Conservation (phyloP, 1,139 yeast species). For the Sugiyamaella japonica region DNA sequence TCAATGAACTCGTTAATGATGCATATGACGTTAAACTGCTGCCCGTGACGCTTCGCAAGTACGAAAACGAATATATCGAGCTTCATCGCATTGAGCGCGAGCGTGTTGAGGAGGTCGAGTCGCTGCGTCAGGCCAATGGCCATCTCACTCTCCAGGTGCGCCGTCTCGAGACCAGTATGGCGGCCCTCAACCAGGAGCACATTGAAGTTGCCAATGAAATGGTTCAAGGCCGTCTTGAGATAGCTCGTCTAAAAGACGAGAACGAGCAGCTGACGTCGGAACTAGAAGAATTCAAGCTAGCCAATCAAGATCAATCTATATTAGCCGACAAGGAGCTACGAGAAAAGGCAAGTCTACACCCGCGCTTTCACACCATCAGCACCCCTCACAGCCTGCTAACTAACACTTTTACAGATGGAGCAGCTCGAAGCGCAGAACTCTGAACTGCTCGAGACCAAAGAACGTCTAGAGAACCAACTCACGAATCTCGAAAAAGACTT, state of each 20-base stretch:
- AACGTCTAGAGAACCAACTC: slow-evolving; percentile 38
- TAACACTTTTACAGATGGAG: slow-evolving; percentile 52
- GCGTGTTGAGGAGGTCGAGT: slow-evolving; percentile 68
- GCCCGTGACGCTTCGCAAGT: slow-evolving; percentile 69
- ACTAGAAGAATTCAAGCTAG: slow-evolving; percentile 50
- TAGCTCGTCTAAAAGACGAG: slow-evolving; percentile 65
- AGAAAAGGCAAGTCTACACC: slow-evolving; percentile 17
- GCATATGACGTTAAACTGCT: slow-evolving; percentile 70
- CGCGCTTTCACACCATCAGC: too few relatives aligned
- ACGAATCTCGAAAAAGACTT: slow-evolving; percentile 39
- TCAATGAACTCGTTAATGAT: slow-evolving; percentile 75
- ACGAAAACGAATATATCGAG: slow-evolving; percentile 71
- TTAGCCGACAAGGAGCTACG: slow-evolving; percentile 26
- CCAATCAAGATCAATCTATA: slow-evolving; percentile 27
- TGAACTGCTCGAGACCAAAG: slow-evolving; percentile 40
- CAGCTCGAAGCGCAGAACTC: slow-evolving; percentile 51
- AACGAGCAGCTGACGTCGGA: slow-evolving; percentile 58
- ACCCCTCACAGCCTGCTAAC: too few relatives aligned
- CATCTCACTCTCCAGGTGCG: slow-evolving; percentile 72
- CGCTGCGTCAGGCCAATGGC: slow-evolving; percentile 64
- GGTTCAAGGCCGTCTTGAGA: slow-evolving; percentile 60
- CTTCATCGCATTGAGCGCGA: slow-evolving; percentile 67
- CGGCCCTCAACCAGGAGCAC: slow-evolving; percentile 75
- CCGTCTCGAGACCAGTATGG: slow-evolving; percentile 68
- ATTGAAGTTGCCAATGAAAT: slow-evolving; percentile 72